Base-by-base conservation (phyloP, 495 filamentous ascomycete genomes). In the Aspergillus heteromorphus region DNA sequence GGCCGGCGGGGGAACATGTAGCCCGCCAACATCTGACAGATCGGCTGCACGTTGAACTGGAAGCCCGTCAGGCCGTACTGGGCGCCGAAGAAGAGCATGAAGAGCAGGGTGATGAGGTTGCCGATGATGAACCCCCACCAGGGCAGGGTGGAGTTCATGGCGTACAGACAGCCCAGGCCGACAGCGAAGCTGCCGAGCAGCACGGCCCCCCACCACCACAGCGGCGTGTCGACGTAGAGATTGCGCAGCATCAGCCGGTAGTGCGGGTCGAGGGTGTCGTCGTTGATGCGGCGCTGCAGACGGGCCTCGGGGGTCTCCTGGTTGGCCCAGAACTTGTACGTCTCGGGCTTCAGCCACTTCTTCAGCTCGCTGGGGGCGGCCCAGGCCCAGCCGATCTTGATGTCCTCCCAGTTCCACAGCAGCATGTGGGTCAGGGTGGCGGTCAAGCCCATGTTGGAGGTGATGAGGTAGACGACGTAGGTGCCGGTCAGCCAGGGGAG, bases 1-100 rank as follows among this genome's bases (percentile, higher is more conserved):
- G 43, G 43, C 43, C 13, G 23, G 43, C 43, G 21, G 0, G 43
- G 43, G 21, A 47, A 47, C 43, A 47, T 47, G 16, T 47, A 47
- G 27, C 43, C 43, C 13, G 43, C 43, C 43, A 47, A 29, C 43
- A 47, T 47, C 43, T 47, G 43, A 47, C 43, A 47, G 21, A 47
- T 47, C 3, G 43, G 43, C 23, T 47, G 43, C 11, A 47, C 43
- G 21, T 47, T 47, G 21, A 47, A 47, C 21, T 47, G 43, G 23
- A 47, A 47, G 4, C 43, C 43, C 0, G 43, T 47, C 13, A 47
- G 21, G 11, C 43, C 43, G 27, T 47, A 47, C 19, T 47, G 43
- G 23, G 43, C 21, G 21, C 43, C 43, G 21, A 47, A 47, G 43
- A 47, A 47, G 21, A 47, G 43, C 43, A 47, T 47, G 43, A 47